Base-by-base conservation (phyloP, 2,329 filamentous ascomycete genomes). In the Exserohilum turcica region DNA sequence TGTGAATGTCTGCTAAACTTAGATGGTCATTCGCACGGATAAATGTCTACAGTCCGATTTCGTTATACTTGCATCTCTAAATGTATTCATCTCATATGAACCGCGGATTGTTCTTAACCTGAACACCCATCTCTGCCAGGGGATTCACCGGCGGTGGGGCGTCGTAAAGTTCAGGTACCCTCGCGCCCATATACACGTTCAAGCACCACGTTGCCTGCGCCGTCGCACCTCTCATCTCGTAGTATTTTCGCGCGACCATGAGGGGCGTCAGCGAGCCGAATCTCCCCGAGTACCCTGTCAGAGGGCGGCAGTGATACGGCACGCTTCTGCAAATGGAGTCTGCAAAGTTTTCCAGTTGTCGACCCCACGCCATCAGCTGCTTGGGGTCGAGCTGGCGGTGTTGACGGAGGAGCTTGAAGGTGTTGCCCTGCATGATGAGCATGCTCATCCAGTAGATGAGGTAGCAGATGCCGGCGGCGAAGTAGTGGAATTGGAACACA, bases 391-490 rank as follows among this genome's bases (percentile, higher is more conserved):
- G 64, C 32, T 62, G 44, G 15, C 60, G 64, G 54, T 57, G 50
- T 39, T 61, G 59, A 1, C 64, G 63, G 6, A 68, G 56, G 2
- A 74, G 54, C 24, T 55, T 61, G 61, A 73, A 73, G 1, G 64
- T 72, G 57, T 73, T 73, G 37, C 66, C 66, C 45, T 68, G 70
- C 50, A 73, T 44, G 43, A 74, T 70, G 6, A 73, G 53, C 67
- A 73, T 71, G 52, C 63, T 67, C 68, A 71, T 72, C 67, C 69
- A 73, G 59, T 72, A 73, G 32, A 71, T 68, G 35, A 71, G 56
- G 51, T 72, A 73, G 47, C 68, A 72, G 35, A 71, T 73, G 7
- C 66, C 67, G 1, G 66, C 63, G 43, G 64, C 63, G 27, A 72
- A 73, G 45, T 66, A 66, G 39, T 67, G 59, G 52, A 73, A 74